Evolutionary conservation across 2,329 filamentous ascomycete species (phyloP).

Genomic region (Boeremia exigua): DNA sequence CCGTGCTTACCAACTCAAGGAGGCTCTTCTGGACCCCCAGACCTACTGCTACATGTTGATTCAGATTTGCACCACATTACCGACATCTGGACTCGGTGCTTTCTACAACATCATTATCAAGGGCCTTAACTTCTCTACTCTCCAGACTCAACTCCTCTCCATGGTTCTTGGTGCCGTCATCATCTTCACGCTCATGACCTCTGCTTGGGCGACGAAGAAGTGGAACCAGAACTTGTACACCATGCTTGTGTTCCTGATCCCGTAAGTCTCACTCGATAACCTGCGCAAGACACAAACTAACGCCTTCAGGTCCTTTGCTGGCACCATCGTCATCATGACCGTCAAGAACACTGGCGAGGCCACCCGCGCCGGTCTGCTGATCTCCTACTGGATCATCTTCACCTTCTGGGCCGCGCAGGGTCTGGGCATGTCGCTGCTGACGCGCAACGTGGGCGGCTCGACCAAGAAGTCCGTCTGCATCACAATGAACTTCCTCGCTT

Average conservation of each 20-base stretch:
- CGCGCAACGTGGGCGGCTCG: slow-evolving; percentile 73
- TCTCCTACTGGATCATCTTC: slow-evolving; percentile 77
- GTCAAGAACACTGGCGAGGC: slow-evolving; percentile 64
- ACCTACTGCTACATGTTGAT: slow-evolving; percentile 63
- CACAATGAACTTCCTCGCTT: slow-evolving; percentile 73
- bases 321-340: slow-evolving; percentile 74
- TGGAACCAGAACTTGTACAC: slow-evolving; percentile 71
- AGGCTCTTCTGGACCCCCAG: slow-evolving; percentile 69
- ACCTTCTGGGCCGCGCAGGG: slow-evolving; percentile 80
- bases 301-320: slow-evolving; percentile 66
- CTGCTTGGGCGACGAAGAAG: slow-evolving; percentile 71
- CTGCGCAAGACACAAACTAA: not conserved
- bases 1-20: slow-evolving; percentile 60
- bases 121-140: slow-evolving; percentile 67
- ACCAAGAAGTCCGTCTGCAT: slow-evolving; percentile 75
- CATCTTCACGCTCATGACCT: slow-evolving; percentile 70
- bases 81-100: slow-evolving; percentile 73
- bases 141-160: slow-evolving; percentile 74
- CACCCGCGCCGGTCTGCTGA: slow-evolving; percentile 70
- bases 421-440: slow-evolving; percentile 69
- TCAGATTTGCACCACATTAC: slow-evolving; percentile 73
- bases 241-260: slow-evolving; percentile 71
- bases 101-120: slow-evolving; percentile 78
- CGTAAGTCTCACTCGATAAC: slow-evolving; percentile 53
- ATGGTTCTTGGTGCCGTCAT: slow-evolving; percentile 80